Base-by-base conservation (phyloP, 441 rosid genomes). In the Populus trichocarpa region DNA sequence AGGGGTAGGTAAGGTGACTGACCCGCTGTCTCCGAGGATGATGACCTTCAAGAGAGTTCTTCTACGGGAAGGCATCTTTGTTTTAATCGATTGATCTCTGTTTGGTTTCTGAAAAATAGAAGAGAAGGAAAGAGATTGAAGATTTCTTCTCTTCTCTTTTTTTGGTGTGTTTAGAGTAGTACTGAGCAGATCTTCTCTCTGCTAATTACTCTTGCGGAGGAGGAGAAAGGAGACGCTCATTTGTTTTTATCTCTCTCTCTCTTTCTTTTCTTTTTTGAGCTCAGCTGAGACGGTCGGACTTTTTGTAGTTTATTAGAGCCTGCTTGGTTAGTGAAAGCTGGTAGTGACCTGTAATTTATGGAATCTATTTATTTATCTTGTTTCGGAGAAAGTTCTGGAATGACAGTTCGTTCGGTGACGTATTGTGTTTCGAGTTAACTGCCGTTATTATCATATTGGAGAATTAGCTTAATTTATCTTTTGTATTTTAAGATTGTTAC, bases 21-120 rank as follows among this genome's bases (percentile, higher is more conserved):
- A 92, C 97, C 96, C 97, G 86, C 98, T 94, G 79, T 94, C 97
- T n/a, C 97, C 98, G 85, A 94, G 97, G 72, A 94, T 94, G 80
- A 94, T 94, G 87, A 91, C 97, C 85, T 95, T 95, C 16, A 95
- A 79, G 70, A 95, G 96, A 84, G 91, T 90, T 79, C 97, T 89
- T 67, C 99, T 85, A 71, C 98, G 94, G 71, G 98, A 88, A 80
- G 98, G 92, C 98, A 95, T 85, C 70, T 66, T 67, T 73, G 67
- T 6, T 20, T 66, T n/a, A 20, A 9, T 22, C 53, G 79, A 76
- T 50, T 73, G 70, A 80, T 69, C 78, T 20, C 1, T 13, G 69
- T n/a, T 22, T 14, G 63, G n/a, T 40, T 70, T 70, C 50, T 12
- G 61, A 70, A 22, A 70, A 72, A 28, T 25, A 36, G 30, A 38